Evolutionary conservation across 768 basidiomycete genomes (phyloP), one percentile per base, ranked within the genome.

Genomic region (Amanita molliuscula): DNA sequence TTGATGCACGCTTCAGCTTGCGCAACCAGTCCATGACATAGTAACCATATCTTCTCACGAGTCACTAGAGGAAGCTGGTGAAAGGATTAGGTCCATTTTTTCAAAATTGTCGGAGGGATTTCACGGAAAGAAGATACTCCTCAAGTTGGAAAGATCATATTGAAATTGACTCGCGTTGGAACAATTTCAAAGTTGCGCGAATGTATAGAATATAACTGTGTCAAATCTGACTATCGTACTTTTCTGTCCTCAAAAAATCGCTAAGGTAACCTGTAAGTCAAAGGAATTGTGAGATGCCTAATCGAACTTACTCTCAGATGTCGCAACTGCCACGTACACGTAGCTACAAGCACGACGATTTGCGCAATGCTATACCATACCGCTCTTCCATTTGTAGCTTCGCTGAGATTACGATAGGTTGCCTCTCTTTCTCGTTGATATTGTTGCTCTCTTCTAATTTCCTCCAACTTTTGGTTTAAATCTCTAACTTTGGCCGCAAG

Each of bases 401-500:
- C 96, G 58, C 89, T 93, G 54, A 97, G 66, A 66, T 92, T 71
- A 34, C 96, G 72, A 62, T 87, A 99, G 58, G 88, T 84, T 9
- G 88, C 74, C 67, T 99, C 96, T 56, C 96, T 74, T 68, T 99
- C 95, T 37, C 96, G 77, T 71, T 98, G 95, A 62, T 97, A 99
- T 66, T 94, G 89, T 68, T 99, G 96, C 67, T 98, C 96, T 21
- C 92, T 74, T 41, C 91, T 76, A 49, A 98, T 86, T 58, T 95
- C 92, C 64, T 88, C 89, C 44, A 99, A 73, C 65, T 92, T 95
- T 60, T 82, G 77, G 67, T 98, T 99, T 54, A 99, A 73, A 59
- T 98, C 96, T 23, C 90, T 82, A 49, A 99, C 75, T 66, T 90
- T 91, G 43, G 75, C 61, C 0, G 89, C 84, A 31, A 94, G 70